Evolutionary conservation across 768 basidiomycete genomes (phyloP).

Genomic region (Suillus occidentalis): DNA sequence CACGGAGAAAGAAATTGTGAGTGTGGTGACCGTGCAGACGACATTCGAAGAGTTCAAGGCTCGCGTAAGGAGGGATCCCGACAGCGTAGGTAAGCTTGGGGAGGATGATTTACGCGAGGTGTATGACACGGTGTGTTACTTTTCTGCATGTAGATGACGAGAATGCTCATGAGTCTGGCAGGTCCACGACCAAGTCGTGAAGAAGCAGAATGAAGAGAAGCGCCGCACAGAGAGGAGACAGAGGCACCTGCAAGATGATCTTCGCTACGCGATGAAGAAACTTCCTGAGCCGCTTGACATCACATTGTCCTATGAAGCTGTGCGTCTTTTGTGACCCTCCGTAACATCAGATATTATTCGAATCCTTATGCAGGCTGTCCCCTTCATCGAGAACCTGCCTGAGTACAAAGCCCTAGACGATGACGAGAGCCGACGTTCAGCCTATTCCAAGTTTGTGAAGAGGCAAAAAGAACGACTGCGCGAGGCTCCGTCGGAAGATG

Average conservation of each 20-base stretch:
- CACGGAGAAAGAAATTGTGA: constrained; percentile 35
- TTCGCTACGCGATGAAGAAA: constrained; percentile 94
- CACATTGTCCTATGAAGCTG: constrained; percentile 76
- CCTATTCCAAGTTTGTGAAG: constrained; percentile 87
- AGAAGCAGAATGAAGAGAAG: constrained; percentile 83
- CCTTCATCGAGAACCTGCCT: constrained; percentile 75
- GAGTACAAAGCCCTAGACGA: constrained; percentile 89
- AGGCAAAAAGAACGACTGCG: constrained; percentile 90
- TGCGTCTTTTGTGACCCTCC: constrained; percentile 34
- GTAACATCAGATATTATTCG: background rate
- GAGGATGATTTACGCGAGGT: constrained; percentile 56
- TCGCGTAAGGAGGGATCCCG: constrained; percentile 57
- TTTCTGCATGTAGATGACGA: background rate
- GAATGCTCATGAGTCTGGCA: constrained; percentile 30
- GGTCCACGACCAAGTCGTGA: constrained; percentile 71
- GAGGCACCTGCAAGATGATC: constrained; percentile 89
- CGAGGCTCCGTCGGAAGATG: constrained; percentile 78
- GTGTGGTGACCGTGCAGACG: constrained; percentile 52
- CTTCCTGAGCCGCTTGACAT: constrained; percentile 80
- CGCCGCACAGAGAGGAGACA: constrained; percentile 81
- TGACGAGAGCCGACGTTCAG: constrained; percentile 77
- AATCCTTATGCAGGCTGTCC: constrained; percentile 52
- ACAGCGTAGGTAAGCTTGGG: constrained; percentile 48
- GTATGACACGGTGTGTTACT: constrained; percentile 57
- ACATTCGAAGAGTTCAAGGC: constrained; percentile 61